Evolutionary conservation across 345 rosid genomes (phyloP), one percentile per base, ranked within the genome.

Genomic region (Carallia brachiata): DNA sequence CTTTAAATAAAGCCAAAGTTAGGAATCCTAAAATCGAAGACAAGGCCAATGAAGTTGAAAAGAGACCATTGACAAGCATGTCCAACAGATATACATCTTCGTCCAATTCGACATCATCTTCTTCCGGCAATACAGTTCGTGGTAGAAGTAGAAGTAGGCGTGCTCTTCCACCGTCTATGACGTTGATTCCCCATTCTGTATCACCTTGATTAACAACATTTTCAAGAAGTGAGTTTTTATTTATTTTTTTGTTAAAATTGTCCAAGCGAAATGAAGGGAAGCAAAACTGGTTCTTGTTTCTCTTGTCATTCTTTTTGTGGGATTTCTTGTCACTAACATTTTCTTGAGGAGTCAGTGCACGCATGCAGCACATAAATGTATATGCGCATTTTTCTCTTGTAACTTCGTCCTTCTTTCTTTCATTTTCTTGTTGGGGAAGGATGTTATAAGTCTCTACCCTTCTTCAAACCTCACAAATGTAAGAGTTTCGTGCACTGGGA

Each of bases 61-160:
- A 82, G 86, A 83, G 82, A 77, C 92, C 87, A 54, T 64, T 87
- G 67, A 83, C 82, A 48, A 85, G 81, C 67, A 83, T 16, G 10
- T 79, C 89, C 0, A 88, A 66, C 53, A 81, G 77, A 73, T 81
- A 79, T 50, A 63, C 81, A 36, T 70, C 92, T 16, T 70, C 84
- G 2, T 79, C 79, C 34, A 83, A 73, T 68, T 82, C 95, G 10
- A 73, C 91, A 4, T 87, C 94, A 0, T 89, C 90, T 0, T 79
- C 92, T 2, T 69, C 79, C 1, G 74, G 74, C 57, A 31, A 57
- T 60, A 73, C 72, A 77, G 75, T 62, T 37, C 91, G 92, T 0
- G 92, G 98, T 52, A 80, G 97, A 80, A 88, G 89, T 80, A 83
- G 89, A 75, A 85, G 80, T 77, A 84, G 91, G 69, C 87, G 91